Percentiles rank a stretch among this genome's conserved stretches.
These are phyloP conservation scores for Camelina neglecta DNA, from an alignment of 345 rosid species.

Conservation along the genomic window DNA sequence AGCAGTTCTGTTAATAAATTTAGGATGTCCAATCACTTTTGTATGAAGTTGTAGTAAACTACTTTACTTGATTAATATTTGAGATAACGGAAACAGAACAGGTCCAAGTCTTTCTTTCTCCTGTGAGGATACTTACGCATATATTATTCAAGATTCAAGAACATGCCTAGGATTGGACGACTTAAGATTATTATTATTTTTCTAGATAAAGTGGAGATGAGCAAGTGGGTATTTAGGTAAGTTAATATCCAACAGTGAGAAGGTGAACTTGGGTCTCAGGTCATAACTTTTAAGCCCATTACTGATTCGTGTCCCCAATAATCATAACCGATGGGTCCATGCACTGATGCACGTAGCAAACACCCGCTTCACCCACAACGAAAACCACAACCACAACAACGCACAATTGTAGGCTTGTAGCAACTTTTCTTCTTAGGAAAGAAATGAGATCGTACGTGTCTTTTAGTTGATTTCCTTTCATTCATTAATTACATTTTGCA, in stretches of 20 bases:
- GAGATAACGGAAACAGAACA: not conserved
- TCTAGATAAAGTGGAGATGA: not conserved
- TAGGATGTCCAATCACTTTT: not conserved
- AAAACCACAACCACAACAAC: not conserved
- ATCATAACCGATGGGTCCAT: conserved; percentile 34
- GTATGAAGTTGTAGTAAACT: not conserved
- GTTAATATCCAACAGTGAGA: conserved; percentile 10
- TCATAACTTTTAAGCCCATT: conserved; percentile 36
- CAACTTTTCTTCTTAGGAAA: not conserved
- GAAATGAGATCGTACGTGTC: conserved; percentile 17
- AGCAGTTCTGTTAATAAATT: not conserved
- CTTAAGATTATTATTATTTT: not conserved
- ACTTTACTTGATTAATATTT: not conserved
- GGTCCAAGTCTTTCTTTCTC: conserved; percentile 1
- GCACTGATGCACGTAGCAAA: conserved; percentile 31
- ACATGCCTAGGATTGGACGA: not conserved
- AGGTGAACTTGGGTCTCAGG: conserved; percentile 18
- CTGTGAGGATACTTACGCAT: not conserved
- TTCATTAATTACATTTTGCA: not conserved
- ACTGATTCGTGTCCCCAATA: conserved; percentile 29
- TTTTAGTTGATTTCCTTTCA: conserved; percentile 13
- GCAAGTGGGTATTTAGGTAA: not conserved
- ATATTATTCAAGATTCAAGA: not conserved
- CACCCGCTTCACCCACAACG: conserved; percentile 23
- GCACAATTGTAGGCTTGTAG: not conserved